These are phyloP conservation scores for Glarea lozoyensis DNA, from an alignment of 495 filamentous ascomycete species.

Conservation along the genomic window DNA sequence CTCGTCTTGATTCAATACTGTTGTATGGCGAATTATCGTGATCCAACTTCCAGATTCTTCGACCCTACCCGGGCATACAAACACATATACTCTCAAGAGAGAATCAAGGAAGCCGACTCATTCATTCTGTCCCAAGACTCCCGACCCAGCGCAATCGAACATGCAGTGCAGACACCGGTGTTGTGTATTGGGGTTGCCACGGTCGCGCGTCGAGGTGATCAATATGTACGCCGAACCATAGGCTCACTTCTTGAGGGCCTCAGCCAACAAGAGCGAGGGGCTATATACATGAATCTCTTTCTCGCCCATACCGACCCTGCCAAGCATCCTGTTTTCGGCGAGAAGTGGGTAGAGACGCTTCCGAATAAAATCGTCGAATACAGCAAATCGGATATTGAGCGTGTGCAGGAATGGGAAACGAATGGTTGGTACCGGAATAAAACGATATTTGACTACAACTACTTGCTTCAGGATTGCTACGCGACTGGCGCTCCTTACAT, in stretches of 20 bases:
- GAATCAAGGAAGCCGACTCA: not conserved
- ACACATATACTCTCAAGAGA: slow-evolving; percentile 1
- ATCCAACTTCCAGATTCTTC: slow-evolving; percentile 5
- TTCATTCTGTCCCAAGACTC: slow-evolving; percentile 1
- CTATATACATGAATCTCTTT: slow-evolving; percentile 1
- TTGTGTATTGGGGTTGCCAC: slow-evolving; percentile 8
- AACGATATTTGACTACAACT: slow-evolving; percentile 35
- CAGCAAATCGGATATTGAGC: slow-evolving; percentile 1
- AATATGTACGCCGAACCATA: slow-evolving; percentile 5
- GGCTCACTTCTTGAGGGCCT: slow-evolving; percentile 3
- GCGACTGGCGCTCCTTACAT: slow-evolving; percentile 36
- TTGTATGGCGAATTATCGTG: slow-evolving; percentile 1
- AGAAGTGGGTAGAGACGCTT: slow-evolving; percentile 3
- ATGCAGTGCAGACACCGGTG: not conserved
- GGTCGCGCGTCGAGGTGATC: not conserved
- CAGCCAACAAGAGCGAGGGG: slow-evolving; percentile 1
- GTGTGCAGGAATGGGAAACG: slow-evolving; percentile 1
- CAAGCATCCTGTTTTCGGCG: not conserved
- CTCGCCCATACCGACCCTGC: slow-evolving; percentile 2
- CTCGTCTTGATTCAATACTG: slow-evolving; percentile 1
- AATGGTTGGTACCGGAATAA: slow-evolving; percentile 3
- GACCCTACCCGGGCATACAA: slow-evolving; percentile 3
- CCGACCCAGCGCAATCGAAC: not conserved
- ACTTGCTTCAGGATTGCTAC: slow-evolving; percentile 36
- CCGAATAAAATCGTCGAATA: slow-evolving; percentile 3